Evolutionary conservation across 2,329 filamentous ascomycete species (phyloP), one percentile per base, ranked within the genome.

Genomic region (Aschersonia sp.): DNA sequence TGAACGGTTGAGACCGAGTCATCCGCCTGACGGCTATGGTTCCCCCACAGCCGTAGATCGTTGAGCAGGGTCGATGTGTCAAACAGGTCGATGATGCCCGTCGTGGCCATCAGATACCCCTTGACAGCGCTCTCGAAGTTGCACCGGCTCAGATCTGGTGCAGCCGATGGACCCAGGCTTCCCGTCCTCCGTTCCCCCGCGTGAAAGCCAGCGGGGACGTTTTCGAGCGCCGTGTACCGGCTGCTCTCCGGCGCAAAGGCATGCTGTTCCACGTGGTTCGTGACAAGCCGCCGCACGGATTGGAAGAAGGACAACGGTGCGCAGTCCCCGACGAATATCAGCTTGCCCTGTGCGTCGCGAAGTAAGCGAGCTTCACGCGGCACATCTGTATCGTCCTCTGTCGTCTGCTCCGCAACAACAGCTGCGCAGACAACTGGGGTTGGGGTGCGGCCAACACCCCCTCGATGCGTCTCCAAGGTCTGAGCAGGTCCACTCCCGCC

Each of bases 311-410:
- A 76, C 22, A 77, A 58, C 1, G 73, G 73, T 5, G 73, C 73
- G 52, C 73, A 76, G 55, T 77, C 73, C 5, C 73, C 73, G 30
- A 76, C 72, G 55, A 77, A 77, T 32, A 74, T 71, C 29, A 75
- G 56, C 53, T 75, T 75, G 1, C 73, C 73, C 49, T 73, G 70
- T 0, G 70, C 66, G 51, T 77, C 73, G 42, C 68, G 68, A 0
- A 76, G 60, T 5, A 76, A 59, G 2, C 72, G 63, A 3, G 73
- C 73, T 49, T 77, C 73, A 1, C 72, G 64, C 2, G 72, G 73
- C 4, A 76, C 73, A 29, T 76, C 72, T 0, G 72, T 72, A 50
- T 76, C 72, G 39, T 76, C 73, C n/a, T 72, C 70, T 0, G 60
- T 61, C 1, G 61, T 42, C 1, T 43, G 48, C 6, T 49, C 37